Base-by-base conservation (phyloP, 2,329 filamentous ascomycete species). In the Cladosporium sp. region DNA sequence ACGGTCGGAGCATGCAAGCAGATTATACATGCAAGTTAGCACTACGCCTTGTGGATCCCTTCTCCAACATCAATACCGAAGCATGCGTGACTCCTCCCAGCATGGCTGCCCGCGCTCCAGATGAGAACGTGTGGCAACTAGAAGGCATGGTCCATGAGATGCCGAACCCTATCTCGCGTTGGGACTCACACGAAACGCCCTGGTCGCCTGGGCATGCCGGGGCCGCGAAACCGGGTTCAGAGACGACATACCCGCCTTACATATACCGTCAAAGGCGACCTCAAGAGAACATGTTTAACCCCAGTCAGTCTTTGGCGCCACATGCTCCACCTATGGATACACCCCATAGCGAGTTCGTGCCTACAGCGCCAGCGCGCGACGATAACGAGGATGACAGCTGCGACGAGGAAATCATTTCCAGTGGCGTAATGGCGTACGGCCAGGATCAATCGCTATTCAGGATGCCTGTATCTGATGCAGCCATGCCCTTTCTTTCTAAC, bases 401-500 rank as follows among this genome's bases (percentile, higher is more conserved):
- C 54, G 54, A 56, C 15, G 54, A 56, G 42, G 54, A 56, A 49
- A 34, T 56, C 42, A 49, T 47, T 6, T 56, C 54, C 3, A 45
- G 30, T 6, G 39, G 39, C 38, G 39, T 28, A 6, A 8, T 36
- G 17, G 39, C 51, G 25, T 37, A 40, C 39, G 28, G 28, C 14
- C 49, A 25, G 25, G 9, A 39, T 12, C 12, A 37, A 19, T 7
- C n/a, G 14, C 49, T 7, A 2, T 6, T 3, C 5, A 34, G 37
- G 7, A 25, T 39, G 36, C 49, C 5, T 39, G 19, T 51, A 14
- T n/a, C 14, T n/a, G 17, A 39, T n/a, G 49, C 49, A 51, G 34
- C 34, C 36, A 39, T 51, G 49, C 49, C 49, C n/a, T 51, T 39
- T 9, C 30, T 51, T 34, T 38, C 49, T 12, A 11, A 51, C 14